Evolutionary conservation across 345 rosid species (phyloP), one percentile per base, ranked within the genome.

Genomic region (Gossypium anomalum): DNA sequence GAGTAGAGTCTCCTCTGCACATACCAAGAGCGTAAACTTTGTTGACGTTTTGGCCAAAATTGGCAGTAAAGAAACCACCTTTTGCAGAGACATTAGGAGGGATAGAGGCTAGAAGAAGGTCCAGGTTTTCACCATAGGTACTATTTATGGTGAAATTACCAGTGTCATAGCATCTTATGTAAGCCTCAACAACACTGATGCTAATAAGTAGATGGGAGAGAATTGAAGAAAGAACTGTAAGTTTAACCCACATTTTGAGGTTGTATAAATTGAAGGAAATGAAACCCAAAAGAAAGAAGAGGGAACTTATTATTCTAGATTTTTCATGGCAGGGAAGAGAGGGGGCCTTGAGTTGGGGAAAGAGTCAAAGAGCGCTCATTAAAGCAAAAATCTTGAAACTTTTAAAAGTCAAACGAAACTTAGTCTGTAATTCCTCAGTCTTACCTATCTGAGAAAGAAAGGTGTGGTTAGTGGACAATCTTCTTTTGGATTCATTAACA

Each of bases 11-110:
- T 8, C 82, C 79, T 27, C 78, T 71, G 66, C 81, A 83, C 10
- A 78, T 70, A 0, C 70, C 84, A 49, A 71, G 8, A 16, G 71
- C 75, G 9, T 79, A 65, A 8, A 71, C 81, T 71, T 49, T 71
- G 70, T 80, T 43, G 13, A 68, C 41, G 22, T 44, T 7, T 65
- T 73, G 64, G 5, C 86, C 81, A 2, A 58, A 1, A 0, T 70
- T 51, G 7, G 22, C 4, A 47, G 19, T 68, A 45, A 77, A 77
- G 49, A 79, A 81, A 3, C 81, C 84, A 2, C 19, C 44, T 2
- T 67, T 66, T 13, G 19, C 29, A 13, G 59, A 4, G 17, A 23
- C 53, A 14, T 67, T 11, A 3, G 64, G 5, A 1, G 64, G 38
- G 1, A 81, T 49, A 12, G 72, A 51, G 4, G 80, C 44, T 1